Conservation (phyloP, 208 protist species). For the Acanthamoeba castellanii region DNA sequence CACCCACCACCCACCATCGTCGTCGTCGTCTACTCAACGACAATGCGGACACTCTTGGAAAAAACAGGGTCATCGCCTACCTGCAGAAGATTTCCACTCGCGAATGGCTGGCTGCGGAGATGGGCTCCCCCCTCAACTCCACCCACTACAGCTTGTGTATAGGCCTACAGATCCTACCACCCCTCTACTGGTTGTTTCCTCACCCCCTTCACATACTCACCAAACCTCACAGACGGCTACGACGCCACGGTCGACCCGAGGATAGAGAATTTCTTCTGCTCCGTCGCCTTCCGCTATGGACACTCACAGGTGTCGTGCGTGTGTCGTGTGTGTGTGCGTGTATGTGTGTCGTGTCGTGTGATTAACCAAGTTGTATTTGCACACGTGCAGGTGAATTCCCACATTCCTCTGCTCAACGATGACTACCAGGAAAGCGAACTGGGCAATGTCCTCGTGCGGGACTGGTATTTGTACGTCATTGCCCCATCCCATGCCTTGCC, state of each 20-base stretch:
- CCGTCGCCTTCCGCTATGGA: slow-evolving; percentile 82
- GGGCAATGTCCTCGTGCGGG: slow-evolving; percentile 24
- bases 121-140: not conserved
- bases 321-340: no score
- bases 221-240: slow-evolving; percentile 61
- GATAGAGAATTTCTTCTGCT: slow-evolving; percentile 79
- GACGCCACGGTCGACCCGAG: slow-evolving; percentile 69
- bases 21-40: not conserved
- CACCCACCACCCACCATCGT: not conserved
- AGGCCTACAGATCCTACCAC: not conserved
- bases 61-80: slow-evolving; percentile 50
- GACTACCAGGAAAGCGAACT: slow-evolving; percentile 47
- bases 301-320: slow-evolving; percentile 63
- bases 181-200: not conserved
- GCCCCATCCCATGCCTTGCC: not conserved
- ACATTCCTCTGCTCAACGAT: slow-evolving; percentile 44
- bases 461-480: slow-evolving; percentile 30
- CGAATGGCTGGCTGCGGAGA: slow-evolving; percentile 42
- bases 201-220: not conserved
- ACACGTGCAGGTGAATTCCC: slow-evolving; percentile 54
- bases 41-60: no score
- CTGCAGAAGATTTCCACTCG: slow-evolving; percentile 58
- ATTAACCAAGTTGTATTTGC: no score
- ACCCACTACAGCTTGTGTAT: not conserved
- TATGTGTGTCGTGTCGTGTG: no score